phyloP scores from a whole-genome alignment of 2,329 filamentous ascomycete species.

The Beauveria sp. region DNA sequence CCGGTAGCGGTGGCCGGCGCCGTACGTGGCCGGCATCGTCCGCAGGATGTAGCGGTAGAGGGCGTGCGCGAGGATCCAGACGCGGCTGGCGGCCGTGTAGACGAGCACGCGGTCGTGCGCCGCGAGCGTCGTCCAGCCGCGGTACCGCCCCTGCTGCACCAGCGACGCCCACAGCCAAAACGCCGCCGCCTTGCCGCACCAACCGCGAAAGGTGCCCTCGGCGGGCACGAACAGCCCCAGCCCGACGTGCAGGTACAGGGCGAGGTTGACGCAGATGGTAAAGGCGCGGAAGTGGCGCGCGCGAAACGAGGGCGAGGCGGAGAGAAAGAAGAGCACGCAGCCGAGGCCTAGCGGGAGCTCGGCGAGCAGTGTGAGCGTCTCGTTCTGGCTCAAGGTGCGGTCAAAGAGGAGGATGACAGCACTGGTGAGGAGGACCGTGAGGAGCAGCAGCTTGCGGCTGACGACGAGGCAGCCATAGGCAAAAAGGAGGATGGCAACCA shows the following conservation, averaged over 20 bases:
- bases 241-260: constrained; percentile 4
- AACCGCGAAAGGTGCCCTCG: constrained; percentile 8
- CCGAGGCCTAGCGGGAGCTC: constrained; percentile 11
- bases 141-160: constrained; percentile 3
- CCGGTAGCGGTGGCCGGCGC: constrained; percentile 1
- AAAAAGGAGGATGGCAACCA: constrained; percentile 6
- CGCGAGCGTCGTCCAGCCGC: constrained; percentile 1
- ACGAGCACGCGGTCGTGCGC: constrained; percentile 9
- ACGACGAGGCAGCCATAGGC: constrained; percentile 2
- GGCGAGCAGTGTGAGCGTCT: background rate
- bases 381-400: background rate
- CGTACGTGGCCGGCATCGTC: constrained; percentile 7
- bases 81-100: constrained; percentile 7
- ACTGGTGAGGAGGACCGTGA: constrained; percentile 1
- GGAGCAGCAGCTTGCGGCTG: constrained; percentile 7
- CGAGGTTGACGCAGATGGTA: constrained; percentile 10
- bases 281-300: constrained; percentile 1
- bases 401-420: constrained; percentile 1
- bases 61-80: constrained; percentile 11
- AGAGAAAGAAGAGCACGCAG: constrained; percentile 7
- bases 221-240: constrained; percentile 7
- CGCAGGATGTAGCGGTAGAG: constrained; percentile 10
- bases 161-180: constrained; percentile 7
- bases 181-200: constrained; percentile 2
- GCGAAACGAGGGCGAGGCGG: background rate